phyloP scores from a whole-genome alignment of 148 eudicot species.

The Drosera capensis region DNA sequence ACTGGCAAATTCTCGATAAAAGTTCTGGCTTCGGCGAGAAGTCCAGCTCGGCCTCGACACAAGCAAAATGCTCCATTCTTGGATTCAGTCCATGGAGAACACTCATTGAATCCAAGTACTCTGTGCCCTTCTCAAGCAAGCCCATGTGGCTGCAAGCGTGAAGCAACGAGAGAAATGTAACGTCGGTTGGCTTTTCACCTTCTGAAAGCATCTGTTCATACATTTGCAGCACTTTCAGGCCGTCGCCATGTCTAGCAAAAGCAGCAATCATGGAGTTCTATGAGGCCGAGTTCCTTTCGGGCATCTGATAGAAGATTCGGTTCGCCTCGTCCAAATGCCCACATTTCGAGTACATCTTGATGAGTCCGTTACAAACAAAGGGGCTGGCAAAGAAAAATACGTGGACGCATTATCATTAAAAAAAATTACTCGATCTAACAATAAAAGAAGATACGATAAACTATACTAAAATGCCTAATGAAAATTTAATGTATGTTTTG shows the following conservation, averaged over 20 bases:
- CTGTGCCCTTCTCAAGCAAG: conserved; percentile 59
- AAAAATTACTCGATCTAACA: no score
- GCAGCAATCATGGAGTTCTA: conserved; percentile 90
- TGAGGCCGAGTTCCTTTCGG: conserved; percentile 46
- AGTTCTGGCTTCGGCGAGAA: conserved; percentile 43
- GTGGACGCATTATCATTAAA: no score
- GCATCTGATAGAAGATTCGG: conserved; percentile 39
- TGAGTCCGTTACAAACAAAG: conserved; percentile 66
- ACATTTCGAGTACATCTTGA: conserved; percentile 89
- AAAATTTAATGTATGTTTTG: no score
- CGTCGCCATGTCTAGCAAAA: conserved; percentile 86
- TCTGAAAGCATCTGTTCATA: conserved; percentile 45
- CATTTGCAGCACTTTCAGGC: conserved; percentile 41
- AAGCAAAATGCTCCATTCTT: conserved; percentile 87
- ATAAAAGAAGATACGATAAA: no score
- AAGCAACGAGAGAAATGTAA: conserved; percentile 70
- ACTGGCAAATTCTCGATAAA: conserved; percentile 42
- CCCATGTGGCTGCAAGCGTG: conserved; percentile 94
- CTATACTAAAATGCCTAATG: no score
- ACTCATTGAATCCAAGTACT: conserved; percentile 56
- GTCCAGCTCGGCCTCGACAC: conserved; percentile 70
- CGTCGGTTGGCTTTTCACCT: conserved; percentile 51
- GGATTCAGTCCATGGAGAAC: conserved; percentile 37
- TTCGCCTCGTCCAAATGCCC: conserved; percentile 51
- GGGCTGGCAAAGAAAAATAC: no score